Base-by-base conservation (phyloP, 352 stramenopile species). In the Elongisporangium undulatum region DNA sequence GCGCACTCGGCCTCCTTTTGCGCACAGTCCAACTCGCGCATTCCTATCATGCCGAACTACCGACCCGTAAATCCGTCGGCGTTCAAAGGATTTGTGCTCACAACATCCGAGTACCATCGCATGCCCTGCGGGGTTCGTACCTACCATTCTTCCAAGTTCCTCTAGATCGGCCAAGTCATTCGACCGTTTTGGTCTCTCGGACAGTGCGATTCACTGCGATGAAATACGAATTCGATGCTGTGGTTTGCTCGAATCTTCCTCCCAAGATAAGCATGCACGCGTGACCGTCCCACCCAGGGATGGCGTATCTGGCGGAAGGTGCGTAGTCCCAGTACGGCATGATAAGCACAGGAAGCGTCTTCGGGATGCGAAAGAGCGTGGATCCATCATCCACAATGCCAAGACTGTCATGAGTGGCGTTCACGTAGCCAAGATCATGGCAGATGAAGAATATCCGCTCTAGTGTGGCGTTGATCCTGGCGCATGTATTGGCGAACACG, bases 321-420 rank as follows among this genome's bases (percentile, higher is more conserved):
- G 55, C 50, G 50, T 82, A 77, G 26, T 85, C 77, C 58, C 54
- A 72, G 53, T 59, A 79, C 15, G 77, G 74, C 48, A 84, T 55
- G 16, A 74, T 68, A 2, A 83, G 52, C 51, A 85, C 56, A 1
- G 75, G 75, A 7, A 82, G 53, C 20, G 75, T 67, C 45, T 71
- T 38, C 0, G 58, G 45, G 12, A 85, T 51, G 1, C 55, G 10
- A 7, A 66, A 56, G 19, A 72, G 9, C 22, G 61, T 66, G 6
- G 65, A 65, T 56, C 58, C 56, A 8, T 63, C 60, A 12, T 69
- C 64, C 16, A 78, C 54, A 16, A 71, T 49, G 19, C 69, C 56
- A 8, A 73, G 67, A 15, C 50, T 65, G 50, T 75, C 70, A 6
- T 55, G 26, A 4, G 59, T 69, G 38, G 67, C 64, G 17, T 75